Percentiles rank a stretch among this genome's conserved stretches.
Conservation (phyloP, 176 grass and related monocot species). For the Rhipidocladum racemiflorum region DNA sequence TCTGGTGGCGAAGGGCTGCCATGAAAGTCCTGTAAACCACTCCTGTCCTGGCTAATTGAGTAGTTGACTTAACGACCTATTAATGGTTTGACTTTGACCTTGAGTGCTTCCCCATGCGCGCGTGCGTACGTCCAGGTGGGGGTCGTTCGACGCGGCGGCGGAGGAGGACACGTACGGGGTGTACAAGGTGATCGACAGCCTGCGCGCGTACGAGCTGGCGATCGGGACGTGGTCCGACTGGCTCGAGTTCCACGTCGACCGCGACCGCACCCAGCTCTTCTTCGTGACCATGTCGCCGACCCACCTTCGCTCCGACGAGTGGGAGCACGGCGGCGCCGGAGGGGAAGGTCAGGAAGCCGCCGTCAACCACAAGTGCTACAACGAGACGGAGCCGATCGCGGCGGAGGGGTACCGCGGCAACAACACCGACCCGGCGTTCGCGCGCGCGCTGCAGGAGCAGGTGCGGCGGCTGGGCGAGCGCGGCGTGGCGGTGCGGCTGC, state of each 20-base stretch:
- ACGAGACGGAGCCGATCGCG: constrained; percentile 61
- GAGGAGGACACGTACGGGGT: constrained; percentile 7
- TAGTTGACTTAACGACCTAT: not conserved
- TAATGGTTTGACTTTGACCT: not conserved
- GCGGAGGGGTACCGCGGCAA: constrained; percentile 25
- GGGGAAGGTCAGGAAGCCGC: no score
- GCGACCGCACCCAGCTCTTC: constrained; percentile 45
- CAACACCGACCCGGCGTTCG: constrained; percentile 44
- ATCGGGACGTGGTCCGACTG: constrained; percentile 63
- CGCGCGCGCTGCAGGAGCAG: constrained; percentile 46
- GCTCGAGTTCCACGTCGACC: constrained; percentile 75
- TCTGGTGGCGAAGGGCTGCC: constrained; percentile 62
- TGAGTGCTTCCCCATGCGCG: not conserved
- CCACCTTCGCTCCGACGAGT: constrained; percentile 48
- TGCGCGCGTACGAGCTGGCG: constrained; percentile 63
- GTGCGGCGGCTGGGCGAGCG: constrained; percentile 37
- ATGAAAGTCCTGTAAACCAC: constrained; percentile 63
- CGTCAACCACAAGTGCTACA: constrained; percentile 50
- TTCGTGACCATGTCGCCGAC: constrained; percentile 86
- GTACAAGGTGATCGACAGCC: constrained; percentile 53
- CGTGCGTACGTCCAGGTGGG: constrained; percentile 38
- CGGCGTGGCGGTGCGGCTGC: constrained; percentile 55
- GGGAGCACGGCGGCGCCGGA: constrained; percentile 20
- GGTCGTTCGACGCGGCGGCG: constrained; percentile 28
- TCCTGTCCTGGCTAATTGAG: no score